Percentiles rank a stretch among this genome's conserved stretches.
Conservation (phyloP, 2,329 filamentous ascomycete genomes). For the Aureobasidium musti region DNA sequence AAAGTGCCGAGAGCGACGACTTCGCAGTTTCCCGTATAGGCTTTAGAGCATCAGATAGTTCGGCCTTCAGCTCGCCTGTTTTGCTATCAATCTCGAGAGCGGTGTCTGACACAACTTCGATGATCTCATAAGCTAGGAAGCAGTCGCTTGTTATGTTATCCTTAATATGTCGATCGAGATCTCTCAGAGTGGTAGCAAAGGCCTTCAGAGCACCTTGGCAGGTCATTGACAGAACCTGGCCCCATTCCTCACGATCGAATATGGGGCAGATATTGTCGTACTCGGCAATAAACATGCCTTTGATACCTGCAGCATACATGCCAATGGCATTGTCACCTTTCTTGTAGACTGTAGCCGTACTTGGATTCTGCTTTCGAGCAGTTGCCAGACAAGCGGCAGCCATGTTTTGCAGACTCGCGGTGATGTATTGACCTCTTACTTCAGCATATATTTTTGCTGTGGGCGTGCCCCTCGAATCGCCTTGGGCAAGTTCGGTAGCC, state of each 20-base stretch:
- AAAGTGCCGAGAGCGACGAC: slow-evolving; percentile 74
- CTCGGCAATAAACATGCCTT: slow-evolving; percentile 83
- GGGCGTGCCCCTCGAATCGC: slow-evolving; percentile 59
- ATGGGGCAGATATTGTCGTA: slow-evolving; percentile 88
- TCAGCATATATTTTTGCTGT: slow-evolving; percentile 84
- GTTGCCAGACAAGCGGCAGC: slow-evolving; percentile 79
- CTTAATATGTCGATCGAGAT: slow-evolving; percentile 88
- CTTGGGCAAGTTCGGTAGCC: slow-evolving; percentile 32
- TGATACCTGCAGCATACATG: slow-evolving; percentile 83
- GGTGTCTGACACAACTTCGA: slow-evolving; percentile 81
- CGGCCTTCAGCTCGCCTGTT: slow-evolving; percentile 81
- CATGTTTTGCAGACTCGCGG: slow-evolving; percentile 77
- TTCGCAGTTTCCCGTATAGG: slow-evolving; percentile 93
- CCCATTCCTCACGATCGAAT: slow-evolving; percentile 84
- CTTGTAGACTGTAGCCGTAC: slow-evolving; percentile 78
- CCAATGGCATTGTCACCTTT: slow-evolving; percentile 88
- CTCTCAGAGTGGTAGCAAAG: slow-evolving; percentile 79
- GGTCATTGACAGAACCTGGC: slow-evolving; percentile 73
- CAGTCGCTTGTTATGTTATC: slow-evolving; percentile 85
- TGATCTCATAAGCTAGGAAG: slow-evolving; percentile 91
- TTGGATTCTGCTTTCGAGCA: slow-evolving; percentile 75
- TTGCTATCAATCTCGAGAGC: slow-evolving; percentile 77
- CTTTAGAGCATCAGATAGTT: slow-evolving; percentile 81
- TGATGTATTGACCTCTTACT: slow-evolving; percentile 82
- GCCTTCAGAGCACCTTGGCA: slow-evolving; percentile 77